These are phyloP conservation scores for Saprolegnia parasitica DNA, from an alignment of 352 stramenopile genomes.

Conservation along the genomic window DNA sequence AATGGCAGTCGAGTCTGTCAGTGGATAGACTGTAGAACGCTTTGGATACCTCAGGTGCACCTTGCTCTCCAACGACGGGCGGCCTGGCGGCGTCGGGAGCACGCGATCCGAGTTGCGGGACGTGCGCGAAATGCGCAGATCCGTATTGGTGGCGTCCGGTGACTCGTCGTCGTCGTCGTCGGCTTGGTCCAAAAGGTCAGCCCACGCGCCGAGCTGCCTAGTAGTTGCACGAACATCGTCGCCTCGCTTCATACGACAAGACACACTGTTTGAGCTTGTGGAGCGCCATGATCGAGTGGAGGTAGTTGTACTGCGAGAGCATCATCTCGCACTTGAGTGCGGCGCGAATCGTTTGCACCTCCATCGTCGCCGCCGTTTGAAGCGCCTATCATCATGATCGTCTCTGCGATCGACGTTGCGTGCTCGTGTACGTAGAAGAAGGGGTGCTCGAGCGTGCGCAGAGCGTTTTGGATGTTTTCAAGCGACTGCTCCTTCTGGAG, in stretches of 20 bases:
- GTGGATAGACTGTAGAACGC: background rate
- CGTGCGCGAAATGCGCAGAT: background rate
- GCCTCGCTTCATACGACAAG: no score
- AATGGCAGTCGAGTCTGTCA: background rate
- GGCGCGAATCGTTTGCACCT: conserved; percentile 1
- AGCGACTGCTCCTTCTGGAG: conserved; percentile 3
- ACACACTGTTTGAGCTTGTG: conserved; percentile 14
- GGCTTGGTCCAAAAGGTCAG: background rate
- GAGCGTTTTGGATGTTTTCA: background rate
- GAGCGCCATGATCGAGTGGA: conserved; percentile 20
- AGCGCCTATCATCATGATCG: background rate
- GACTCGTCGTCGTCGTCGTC: conserved; percentile 11
- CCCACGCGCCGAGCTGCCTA: conserved; percentile 11
- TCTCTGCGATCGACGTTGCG: background rate
- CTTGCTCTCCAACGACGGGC: background rate
- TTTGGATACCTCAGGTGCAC: background rate
- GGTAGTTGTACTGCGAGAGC: conserved; percentile 11
- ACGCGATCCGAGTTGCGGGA: conserved; percentile 1
- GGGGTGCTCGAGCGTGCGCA: conserved; percentile 10
- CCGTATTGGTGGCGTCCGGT: background rate
- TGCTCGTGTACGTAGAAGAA: background rate
- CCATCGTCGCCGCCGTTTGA: background rate
- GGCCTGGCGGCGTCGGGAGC: background rate
- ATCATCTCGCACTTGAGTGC: conserved; percentile 5
- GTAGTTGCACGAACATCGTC: background rate